These are phyloP conservation scores for Kentomonas sorsogonicus DNA, from an alignment of 208 protist genomes.

Conservation along the genomic window DNA sequence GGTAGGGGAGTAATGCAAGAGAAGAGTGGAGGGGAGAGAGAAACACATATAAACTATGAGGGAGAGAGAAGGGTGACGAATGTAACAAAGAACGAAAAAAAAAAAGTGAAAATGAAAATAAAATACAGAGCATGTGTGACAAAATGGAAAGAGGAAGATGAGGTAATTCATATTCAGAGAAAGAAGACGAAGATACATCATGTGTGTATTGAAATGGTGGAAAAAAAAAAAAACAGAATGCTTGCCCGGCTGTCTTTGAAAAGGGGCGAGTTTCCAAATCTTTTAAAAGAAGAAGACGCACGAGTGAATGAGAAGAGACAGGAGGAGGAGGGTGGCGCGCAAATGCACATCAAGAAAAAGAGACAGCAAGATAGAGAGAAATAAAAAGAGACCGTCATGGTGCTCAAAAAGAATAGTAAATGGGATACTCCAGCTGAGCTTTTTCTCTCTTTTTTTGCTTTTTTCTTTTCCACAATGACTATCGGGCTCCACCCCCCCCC, in stretches of 20 bases:
- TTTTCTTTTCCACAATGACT: background rate
- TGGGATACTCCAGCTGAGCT: too few species aligned
- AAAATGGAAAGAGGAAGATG: background rate
- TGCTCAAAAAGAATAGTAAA: background rate
- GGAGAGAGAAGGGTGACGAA: slow-evolving; percentile 1
- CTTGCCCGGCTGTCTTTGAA: too few species aligned
- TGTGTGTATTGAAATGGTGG: background rate
- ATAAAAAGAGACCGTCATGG: background rate
- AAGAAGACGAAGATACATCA: background rate
- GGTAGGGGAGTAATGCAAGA: background rate
- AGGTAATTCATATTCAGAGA: background rate
- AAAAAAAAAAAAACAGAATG: too few species aligned
- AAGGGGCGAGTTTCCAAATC: too few species aligned
- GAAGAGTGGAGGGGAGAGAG: background rate
- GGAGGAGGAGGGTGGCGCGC: too few species aligned
- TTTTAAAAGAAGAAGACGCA: too few species aligned
- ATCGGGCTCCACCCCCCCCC: too few species aligned
- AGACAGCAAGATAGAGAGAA: slow-evolving; percentile 4
- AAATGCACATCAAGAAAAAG: too few species aligned
- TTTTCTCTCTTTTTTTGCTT: too few species aligned
- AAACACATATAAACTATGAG: background rate
- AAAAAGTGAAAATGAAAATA: background rate
- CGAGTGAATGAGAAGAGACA: too few species aligned
- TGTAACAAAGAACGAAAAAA: background rate
- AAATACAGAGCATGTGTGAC: background rate